Percentiles rank a stretch among this genome's conserved stretches.
Evolutionary conservation across 2,329 filamentous ascomycete species (phyloP).

Genomic region (Mycosphaerella sp.): DNA sequence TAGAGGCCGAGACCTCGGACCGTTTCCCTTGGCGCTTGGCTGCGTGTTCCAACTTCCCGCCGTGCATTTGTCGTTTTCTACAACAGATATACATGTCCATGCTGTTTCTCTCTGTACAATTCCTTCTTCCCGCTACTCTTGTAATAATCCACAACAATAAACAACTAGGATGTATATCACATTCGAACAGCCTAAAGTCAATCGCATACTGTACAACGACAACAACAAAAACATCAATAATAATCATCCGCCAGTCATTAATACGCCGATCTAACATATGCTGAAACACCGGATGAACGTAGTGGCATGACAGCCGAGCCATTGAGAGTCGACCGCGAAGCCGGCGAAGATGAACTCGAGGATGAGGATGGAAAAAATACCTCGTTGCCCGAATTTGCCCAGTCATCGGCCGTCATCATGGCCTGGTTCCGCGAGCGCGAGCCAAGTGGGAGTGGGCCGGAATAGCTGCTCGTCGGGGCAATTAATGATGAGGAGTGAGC

Average conservation of each 20-base stretch:
- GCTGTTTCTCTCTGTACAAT: neutral
- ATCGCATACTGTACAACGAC: neutral
- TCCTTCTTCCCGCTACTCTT: neutral
- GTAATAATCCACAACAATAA: too few relatives aligned
- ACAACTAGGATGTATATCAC: too few relatives aligned
- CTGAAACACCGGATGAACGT: neutral
- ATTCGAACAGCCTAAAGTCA: too few relatives aligned
- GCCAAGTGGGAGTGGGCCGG: neutral
- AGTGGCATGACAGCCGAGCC: slow-evolving; percentile 3
- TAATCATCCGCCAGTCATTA: neutral
- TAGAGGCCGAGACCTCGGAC: too few relatives aligned
- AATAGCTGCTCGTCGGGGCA: slow-evolving; percentile 6
- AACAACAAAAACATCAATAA: neutral
- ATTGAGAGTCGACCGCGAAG: neutral
- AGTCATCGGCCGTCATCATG: slow-evolving; percentile 1
- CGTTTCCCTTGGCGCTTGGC: too few relatives aligned
- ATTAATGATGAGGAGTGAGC: neutral
- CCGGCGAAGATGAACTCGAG: neutral
- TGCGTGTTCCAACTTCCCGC: too few relatives aligned
- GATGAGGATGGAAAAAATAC: neutral
- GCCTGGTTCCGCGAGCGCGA: slow-evolving; percentile 1
- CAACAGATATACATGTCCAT: neutral
- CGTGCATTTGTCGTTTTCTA: too few relatives aligned
- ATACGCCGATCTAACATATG: neutral
- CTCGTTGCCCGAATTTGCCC: slow-evolving; percentile 5